A percentile compares a stretch with the other conserved stretches of the same genome.
Evolutionary conservation across 371 early-diverging fungal genomes (phyloP).

Genomic region (Mucor plumbeus): DNA sequence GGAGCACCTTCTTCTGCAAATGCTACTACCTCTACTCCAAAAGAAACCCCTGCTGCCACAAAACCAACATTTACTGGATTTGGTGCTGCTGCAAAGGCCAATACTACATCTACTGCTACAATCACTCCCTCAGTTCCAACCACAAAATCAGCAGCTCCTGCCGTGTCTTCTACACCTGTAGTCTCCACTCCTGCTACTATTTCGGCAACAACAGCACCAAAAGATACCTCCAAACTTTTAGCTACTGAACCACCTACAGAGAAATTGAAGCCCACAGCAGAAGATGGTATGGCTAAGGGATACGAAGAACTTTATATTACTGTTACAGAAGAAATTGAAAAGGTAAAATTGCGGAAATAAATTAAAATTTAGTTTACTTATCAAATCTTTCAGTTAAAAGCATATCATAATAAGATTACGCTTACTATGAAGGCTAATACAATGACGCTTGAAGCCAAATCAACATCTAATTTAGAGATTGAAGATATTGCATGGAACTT

Average conservation of each 20-base stretch:
- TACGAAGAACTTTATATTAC: conserved; percentile 35
- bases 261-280: conserved; percentile 23
- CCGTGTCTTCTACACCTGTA: not conserved
- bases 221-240: not conserved
- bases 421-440: conserved; percentile 2
- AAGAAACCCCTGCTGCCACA: conserved; percentile 15
- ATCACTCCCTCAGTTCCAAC: not conserved
- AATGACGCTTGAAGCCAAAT: not conserved
- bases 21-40: conserved; percentile 5
- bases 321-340: conserved; percentile 24
- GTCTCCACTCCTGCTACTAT: not conserved
- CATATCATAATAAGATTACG: conserved; percentile 10
- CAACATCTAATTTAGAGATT: conserved; percentile 2
- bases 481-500: conserved; percentile 18
- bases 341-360: conserved; percentile 13
- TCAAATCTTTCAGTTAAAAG: conserved; percentile 15
- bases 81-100: conserved; percentile 4
- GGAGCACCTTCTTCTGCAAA: conserved; percentile 16
- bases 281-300: conserved; percentile 36
- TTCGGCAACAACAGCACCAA: not conserved
- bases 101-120: conserved; percentile 9
- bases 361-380: not conserved
- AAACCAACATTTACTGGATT: conserved; percentile 4
- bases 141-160: not conserved
- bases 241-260: not conserved